Percentiles rank a stretch among this genome's conserved stretches.
Evolutionary conservation across 2,329 filamentous ascomycete species (phyloP).

Genomic region (Fusarium solani-melongenae): DNA sequence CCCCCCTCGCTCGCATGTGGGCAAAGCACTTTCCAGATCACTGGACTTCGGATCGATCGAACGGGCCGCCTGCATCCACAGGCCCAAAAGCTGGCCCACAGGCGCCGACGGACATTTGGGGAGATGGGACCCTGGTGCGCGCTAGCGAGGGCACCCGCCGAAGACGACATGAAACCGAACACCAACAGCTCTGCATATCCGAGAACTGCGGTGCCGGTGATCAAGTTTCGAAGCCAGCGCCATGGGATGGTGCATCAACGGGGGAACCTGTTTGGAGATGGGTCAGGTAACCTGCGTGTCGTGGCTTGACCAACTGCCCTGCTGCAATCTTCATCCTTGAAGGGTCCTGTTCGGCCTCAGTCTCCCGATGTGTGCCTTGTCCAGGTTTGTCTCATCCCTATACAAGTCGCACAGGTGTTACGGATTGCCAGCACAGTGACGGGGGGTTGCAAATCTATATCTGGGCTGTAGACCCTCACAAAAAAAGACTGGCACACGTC

Average conservation of each 20-base stretch:
- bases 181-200: constrained; percentile 2
- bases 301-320: constrained; percentile 9
- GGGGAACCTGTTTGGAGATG: neutral
- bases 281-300: neutral
- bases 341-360: neutral
- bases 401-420: neutral
- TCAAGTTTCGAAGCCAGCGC: neutral
- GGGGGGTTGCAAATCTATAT: neutral
- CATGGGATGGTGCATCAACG: neutral
- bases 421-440: neutral
- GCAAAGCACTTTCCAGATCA: constrained; percentile 20
- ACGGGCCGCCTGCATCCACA: constrained; percentile 29
- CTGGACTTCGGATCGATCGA: constrained; percentile 29
- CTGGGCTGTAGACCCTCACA: neutral
- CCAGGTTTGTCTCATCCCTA: constrained; percentile 16
- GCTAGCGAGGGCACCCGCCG: constrained; percentile 13
- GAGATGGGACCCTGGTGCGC: constrained; percentile 10
- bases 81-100: constrained; percentile 20
- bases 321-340: neutral
- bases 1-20: neutral
- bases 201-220: neutral
- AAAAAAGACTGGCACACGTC: neutral
- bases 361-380: neutral
- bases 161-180: constrained; percentile 6
- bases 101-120: constrained; percentile 15